Percentiles rank a stretch among this genome's conserved stretches.
Conservation (phyloP, 352 stramenopile species). For the Phytopythium ostracodes region DNA sequence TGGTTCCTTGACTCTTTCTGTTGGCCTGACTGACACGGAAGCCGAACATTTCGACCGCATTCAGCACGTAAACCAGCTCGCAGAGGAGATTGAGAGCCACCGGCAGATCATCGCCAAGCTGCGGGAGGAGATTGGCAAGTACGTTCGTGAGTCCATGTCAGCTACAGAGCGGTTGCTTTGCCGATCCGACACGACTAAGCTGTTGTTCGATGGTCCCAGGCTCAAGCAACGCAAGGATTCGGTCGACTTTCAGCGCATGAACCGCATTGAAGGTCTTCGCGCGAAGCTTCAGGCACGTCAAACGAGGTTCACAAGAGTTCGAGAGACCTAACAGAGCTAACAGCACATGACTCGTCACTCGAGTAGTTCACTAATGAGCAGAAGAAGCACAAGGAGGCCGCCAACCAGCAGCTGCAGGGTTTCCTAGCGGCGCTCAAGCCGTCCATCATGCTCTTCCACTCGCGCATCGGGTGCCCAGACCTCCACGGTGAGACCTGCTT, state of each 20-base stretch:
- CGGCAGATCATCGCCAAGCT: conserved; percentile 62
- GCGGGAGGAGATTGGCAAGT: conserved; percentile 79
- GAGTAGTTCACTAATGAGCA: conserved; percentile 48
- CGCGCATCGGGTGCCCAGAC: conserved; percentile 66
- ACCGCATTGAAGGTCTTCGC: conserved; percentile 69
- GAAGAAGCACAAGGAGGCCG: conserved; percentile 74
- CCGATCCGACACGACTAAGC: not conserved
- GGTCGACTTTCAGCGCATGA: conserved; percentile 71
- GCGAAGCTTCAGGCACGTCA: conserved; percentile 37
- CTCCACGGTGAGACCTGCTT: conserved; percentile 50
- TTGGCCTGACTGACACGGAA: conserved; percentile 26
- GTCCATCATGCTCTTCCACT: conserved; percentile 53
- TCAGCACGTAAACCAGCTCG: conserved; percentile 77
- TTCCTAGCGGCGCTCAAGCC: conserved; percentile 68
- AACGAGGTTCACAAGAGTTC: not conserved
- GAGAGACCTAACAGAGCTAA: too few relatives aligned
- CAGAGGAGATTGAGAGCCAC: conserved; percentile 79
- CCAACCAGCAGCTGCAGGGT: conserved; percentile 59
- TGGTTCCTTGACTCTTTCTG: conserved; percentile 18
- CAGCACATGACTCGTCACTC: not conserved
- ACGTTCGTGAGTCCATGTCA: conserved; percentile 10
- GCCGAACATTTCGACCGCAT: conserved; percentile 80
- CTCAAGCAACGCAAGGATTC: conserved; percentile 82
- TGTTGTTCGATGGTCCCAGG: conserved; percentile 17
- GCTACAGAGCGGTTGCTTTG: too few relatives aligned